A percentile compares a stretch with the other conserved stretches of the same genome.
Evolutionary conservation across 2,329 filamentous ascomycete species (phyloP).

Genomic region (Fusarium clavum): DNA sequence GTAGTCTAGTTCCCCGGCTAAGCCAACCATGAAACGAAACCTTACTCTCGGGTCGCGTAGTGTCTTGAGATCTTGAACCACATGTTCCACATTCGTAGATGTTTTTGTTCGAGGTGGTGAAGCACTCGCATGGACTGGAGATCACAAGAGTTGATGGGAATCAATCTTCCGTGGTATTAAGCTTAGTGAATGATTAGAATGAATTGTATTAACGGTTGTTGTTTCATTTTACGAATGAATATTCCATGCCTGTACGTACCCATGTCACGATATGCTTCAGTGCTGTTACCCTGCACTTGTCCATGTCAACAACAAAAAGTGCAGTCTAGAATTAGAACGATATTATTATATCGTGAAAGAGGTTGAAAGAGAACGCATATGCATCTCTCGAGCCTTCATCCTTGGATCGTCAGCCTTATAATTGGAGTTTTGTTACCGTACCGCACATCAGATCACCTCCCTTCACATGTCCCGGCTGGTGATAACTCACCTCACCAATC

Average conservation of each 20-base stretch:
- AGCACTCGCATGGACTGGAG: conserved; percentile 33
- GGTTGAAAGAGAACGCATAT: conserved; percentile 1
- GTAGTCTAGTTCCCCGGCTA: conserved; percentile 11
- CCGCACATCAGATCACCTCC: conserved; percentile 8
- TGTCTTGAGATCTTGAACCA: conserved; percentile 17
- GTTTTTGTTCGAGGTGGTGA: background rate
- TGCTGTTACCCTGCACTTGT: conserved; percentile 14
- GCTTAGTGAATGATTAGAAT: background rate
- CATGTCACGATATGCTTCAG: background rate
- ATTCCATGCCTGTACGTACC: background rate
- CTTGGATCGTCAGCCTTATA: conserved; percentile 32
- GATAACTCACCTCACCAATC: background rate
- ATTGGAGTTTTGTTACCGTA: conserved; percentile 14
- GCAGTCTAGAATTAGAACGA: background rate
- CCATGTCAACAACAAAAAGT: background rate
- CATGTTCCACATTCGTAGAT: conserved; percentile 10
- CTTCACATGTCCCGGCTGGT: conserved; percentile 3
- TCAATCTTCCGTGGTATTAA: background rate
- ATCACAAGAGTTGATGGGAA: conserved; percentile 14
- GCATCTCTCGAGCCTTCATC: conserved; percentile 27
- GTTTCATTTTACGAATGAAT: background rate
- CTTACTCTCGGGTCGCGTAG: conserved; percentile 15
- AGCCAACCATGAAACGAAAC: conserved; percentile 28
- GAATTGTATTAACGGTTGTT: background rate
- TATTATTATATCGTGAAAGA: background rate